A percentile compares a stretch with the other conserved stretches of the same genome.
phyloP scores from a whole-genome alignment of 345 rosid species.

The Lepidium sativum region DNA sequence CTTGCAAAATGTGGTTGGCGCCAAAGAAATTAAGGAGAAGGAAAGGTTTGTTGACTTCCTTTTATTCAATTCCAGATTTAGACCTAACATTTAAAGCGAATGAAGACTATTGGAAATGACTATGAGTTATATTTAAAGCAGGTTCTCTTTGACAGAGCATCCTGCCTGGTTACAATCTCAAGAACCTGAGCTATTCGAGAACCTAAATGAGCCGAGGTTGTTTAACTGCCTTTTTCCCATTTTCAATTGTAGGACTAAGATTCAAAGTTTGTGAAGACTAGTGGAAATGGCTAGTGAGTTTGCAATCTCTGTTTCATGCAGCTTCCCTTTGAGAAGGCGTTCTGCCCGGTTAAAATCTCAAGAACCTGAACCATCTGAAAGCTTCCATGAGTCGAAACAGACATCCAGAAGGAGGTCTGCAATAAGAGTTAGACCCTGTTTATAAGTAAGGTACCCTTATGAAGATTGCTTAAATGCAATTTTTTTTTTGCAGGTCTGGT shows the following conservation, averaged over 20 bases:
- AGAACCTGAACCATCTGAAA: constrained; percentile 1
- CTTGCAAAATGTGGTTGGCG: background rate
- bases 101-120: background rate
- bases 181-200: background rate
- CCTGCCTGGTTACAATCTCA: background rate
- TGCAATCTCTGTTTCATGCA: background rate
- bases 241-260: background rate
- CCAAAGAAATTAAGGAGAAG: background rate
- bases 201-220: background rate
- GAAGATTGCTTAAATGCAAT: background rate
- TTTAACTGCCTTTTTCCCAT: background rate
- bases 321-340: background rate
- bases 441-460: background rate
- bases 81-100: background rate
- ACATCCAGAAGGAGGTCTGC: constrained; percentile 15
- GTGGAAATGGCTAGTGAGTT: background rate
- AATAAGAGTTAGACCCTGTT: background rate
- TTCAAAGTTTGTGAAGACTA: background rate
- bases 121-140: background rate
- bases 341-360: background rate
- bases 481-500: constrained; percentile 7
- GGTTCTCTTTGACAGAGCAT: background rate
- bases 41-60: background rate
- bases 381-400: background rate
- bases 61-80: background rate